Evolutionary conservation across 148 eudicot species (phyloP).

Genomic region (Vaccinium darrowii): DNA sequence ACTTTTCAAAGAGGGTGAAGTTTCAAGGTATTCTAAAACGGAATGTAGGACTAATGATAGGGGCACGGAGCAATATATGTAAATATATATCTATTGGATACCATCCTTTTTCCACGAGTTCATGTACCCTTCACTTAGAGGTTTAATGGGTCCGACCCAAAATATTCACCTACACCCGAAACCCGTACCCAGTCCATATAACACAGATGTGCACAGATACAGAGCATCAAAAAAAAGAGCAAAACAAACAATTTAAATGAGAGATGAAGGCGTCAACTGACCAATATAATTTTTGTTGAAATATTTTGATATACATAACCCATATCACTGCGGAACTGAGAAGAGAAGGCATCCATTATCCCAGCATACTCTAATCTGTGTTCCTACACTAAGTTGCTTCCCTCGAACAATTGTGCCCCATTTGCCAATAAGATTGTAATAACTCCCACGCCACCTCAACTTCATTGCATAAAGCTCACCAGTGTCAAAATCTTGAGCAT

Average conservation of each 20-base stretch:
- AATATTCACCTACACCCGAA: background rate
- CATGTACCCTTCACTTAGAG: slow-evolving; percentile 1
- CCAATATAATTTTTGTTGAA: background rate
- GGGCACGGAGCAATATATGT: background rate
- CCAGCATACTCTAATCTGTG: slow-evolving; percentile 37
- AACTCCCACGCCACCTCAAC: slow-evolving; percentile 41
- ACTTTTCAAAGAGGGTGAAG: background rate
- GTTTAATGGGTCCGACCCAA: background rate
- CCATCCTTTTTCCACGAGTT: background rate
- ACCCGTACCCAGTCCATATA: background rate
- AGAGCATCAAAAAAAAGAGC: background rate
- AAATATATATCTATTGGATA: background rate
- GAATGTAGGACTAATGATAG: background rate
- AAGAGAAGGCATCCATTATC: slow-evolving; percentile 34
- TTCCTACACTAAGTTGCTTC: slow-evolving; percentile 29
- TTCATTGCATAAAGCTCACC: slow-evolving; percentile 35
- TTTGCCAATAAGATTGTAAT: slow-evolving; percentile 33
- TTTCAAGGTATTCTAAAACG: background rate
- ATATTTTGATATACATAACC: background rate
- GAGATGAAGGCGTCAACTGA: background rate
- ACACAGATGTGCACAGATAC: background rate
- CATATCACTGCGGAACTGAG: slow-evolving; percentile 23
- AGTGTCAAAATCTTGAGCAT: slow-evolving; percentile 36
- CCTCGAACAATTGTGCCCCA: slow-evolving; percentile 36
- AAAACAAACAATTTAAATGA: background rate